phyloP scores from a whole-genome alignment of 306 rosid species.

The Astragalus membranaceus region DNA sequence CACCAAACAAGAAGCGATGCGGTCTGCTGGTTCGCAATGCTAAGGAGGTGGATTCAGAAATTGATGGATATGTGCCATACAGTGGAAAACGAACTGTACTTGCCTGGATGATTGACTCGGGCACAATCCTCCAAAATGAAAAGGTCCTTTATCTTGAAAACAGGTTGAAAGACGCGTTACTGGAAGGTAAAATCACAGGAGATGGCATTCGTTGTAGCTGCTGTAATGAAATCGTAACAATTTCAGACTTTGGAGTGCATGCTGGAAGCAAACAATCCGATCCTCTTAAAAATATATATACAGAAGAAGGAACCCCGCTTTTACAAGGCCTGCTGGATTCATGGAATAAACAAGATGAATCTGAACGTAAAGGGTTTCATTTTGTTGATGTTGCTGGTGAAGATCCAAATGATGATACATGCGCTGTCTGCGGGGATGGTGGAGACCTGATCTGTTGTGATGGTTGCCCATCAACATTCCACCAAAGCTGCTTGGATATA shows the following conservation, averaged over 20 bases:
- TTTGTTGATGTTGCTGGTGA: slow-evolving; percentile 63
- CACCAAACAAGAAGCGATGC: slow-evolving; percentile 46
- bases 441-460: slow-evolving; percentile 95
- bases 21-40: slow-evolving; percentile 66
- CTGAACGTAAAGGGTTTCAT: slow-evolving; percentile 52
- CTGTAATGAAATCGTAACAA: slow-evolving; percentile 50
- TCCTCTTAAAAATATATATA: slow-evolving; percentile 52
- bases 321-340: slow-evolving; percentile 83
- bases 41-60: slow-evolving; percentile 49
- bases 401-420: slow-evolving; percentile 96
- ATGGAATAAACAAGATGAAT: slow-evolving; percentile 79
- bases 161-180: slow-evolving; percentile 25
- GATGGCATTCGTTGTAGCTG: slow-evolving; percentile 87
- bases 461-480: slow-evolving; percentile 96
- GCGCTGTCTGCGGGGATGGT: slow-evolving; percentile 97
- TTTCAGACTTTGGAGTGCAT: slow-evolving; percentile 65
- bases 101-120: slow-evolving; percentile 89
- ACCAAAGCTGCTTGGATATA: slow-evolving; percentile 80
- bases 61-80: slow-evolving; percentile 67
- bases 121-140: slow-evolving; percentile 51
- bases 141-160: slow-evolving; percentile 56
- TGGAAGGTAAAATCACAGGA: slow-evolving; percentile 62
- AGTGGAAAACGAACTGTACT: slow-evolving; percentile 77
- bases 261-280: slow-evolving; percentile 50
- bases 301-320: slow-evolving; percentile 61